Percentiles rank a stretch among this genome's conserved stretches.
phyloP scores from a whole-genome alignment of 225 moss, liverwort and hornwort genomes.

The Pleurozium schreberi region DNA sequence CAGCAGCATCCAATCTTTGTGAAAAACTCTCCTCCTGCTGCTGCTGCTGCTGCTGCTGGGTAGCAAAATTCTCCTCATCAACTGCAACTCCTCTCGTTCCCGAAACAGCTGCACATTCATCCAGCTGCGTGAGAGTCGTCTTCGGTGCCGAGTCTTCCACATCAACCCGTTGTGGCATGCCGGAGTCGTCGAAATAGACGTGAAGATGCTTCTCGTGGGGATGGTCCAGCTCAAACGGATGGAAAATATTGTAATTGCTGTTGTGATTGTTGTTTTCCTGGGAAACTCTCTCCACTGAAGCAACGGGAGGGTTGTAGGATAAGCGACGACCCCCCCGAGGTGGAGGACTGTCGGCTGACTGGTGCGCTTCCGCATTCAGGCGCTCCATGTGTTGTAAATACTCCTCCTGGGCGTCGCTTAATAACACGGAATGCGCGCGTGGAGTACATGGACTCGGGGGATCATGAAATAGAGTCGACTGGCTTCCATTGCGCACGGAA shows the following conservation, averaged over 20 bases:
- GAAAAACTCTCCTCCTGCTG: neutral
- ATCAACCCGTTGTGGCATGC: neutral
- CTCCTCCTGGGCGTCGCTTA: constrained; percentile 7
- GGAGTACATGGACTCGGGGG: constrained; percentile 15
- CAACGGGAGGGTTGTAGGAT: neutral
- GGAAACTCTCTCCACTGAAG: neutral
- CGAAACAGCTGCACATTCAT: neutral
- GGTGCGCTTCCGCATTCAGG: neutral
- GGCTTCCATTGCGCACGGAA: neutral
- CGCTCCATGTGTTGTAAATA: constrained; percentile 8
- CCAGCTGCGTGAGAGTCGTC: neutral
- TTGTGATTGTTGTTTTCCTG: neutral
- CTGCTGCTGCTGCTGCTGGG: neutral
- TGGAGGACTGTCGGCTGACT: neutral
- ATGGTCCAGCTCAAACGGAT: neutral
- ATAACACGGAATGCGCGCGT: neutral
- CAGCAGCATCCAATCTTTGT: neutral
- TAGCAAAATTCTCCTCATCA: neutral
- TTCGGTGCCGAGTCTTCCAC: neutral
- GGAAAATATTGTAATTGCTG: neutral
- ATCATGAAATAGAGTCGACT: neutral
- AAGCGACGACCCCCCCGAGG: constrained; percentile 8
- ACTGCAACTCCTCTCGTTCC: neutral
- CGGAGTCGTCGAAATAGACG: neutral
- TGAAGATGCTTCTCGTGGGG: constrained; percentile 1